These are phyloP conservation scores for Alternaria burnsii DNA, from an alignment of 2,329 filamentous ascomycete species.

Conservation along the genomic window DNA sequence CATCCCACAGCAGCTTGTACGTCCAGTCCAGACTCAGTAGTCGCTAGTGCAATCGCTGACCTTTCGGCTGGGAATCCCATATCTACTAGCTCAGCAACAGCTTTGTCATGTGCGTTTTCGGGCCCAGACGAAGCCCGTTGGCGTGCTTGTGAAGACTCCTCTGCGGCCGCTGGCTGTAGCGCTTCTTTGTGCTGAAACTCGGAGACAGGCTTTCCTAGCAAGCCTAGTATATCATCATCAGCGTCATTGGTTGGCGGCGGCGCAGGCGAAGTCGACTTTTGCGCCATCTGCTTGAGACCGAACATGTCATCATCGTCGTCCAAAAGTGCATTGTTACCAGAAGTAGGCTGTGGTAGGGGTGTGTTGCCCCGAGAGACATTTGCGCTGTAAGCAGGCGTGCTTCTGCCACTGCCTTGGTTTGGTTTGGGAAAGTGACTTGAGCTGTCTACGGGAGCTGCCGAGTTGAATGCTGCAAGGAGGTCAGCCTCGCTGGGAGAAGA, in stretches of 20 bases:
- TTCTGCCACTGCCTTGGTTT: slow-evolving; percentile 50
- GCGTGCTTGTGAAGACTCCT: slow-evolving; percentile 14
- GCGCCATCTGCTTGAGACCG: slow-evolving; percentile 73
- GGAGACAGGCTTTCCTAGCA: slow-evolving; percentile 67
- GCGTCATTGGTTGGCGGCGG: slow-evolving; percentile 29
- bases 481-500: slow-evolving; percentile 62
- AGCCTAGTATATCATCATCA: slow-evolving; percentile 70
- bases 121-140: slow-evolving; percentile 33
- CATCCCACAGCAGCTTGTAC: slow-evolving; percentile 88
- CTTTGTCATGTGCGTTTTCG: slow-evolving; percentile 71
- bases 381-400: slow-evolving; percentile 48
- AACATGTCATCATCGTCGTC: slow-evolving; percentile 86
- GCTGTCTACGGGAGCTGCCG: slow-evolving; percentile 65
- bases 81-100: slow-evolving; percentile 87
- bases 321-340: slow-evolving; percentile 48
- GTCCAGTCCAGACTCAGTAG: slow-evolving; percentile 80
- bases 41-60: slow-evolving; percentile 78
- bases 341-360: slow-evolving; percentile 32
- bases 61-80: slow-evolving; percentile 93
- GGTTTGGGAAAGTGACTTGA: slow-evolving; percentile 67
- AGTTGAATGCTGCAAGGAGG: slow-evolving; percentile 68
- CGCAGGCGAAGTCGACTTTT: slow-evolving; percentile 40
- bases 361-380: slow-evolving; percentile 40
- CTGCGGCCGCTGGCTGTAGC: slow-evolving; percentile 16
- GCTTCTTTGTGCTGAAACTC: slow-evolving; percentile 54